Evolutionary conservation across 2,329 filamentous ascomycete genomes (phyloP).

Genomic region (Colletotrichum liriopes): DNA sequence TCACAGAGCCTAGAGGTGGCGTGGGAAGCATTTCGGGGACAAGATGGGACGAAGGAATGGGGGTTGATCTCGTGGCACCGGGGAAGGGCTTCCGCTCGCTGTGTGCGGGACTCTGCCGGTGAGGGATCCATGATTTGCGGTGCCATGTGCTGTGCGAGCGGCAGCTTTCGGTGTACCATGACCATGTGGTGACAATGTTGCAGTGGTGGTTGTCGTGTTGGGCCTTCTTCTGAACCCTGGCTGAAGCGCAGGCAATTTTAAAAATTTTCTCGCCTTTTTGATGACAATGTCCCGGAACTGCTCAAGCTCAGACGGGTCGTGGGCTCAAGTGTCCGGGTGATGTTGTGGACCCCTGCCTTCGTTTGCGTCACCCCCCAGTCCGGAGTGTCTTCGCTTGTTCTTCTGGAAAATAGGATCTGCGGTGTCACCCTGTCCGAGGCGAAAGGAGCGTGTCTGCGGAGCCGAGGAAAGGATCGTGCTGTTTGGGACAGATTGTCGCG

Average conservation of each 20-base stretch:
- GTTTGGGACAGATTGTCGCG: conserved; percentile 40
- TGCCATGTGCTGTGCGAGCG: conserved; percentile 1
- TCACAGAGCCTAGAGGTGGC: conserved; percentile 19
- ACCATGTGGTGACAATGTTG: conserved; percentile 5
- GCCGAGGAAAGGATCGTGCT: conserved; percentile 24
- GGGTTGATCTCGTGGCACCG: conserved; percentile 40
- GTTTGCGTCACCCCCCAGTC: conserved; percentile 41
- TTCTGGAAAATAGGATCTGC: conserved; percentile 44
- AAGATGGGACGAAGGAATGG: conserved; percentile 39
- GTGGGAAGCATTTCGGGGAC: conserved; percentile 24
- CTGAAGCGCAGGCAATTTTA: conserved; percentile 29
- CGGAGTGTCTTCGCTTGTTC: conserved; percentile 38
- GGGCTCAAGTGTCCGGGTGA: conserved; percentile 1
- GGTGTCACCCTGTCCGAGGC: conserved; percentile 38
- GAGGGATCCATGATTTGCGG: conserved; percentile 2
- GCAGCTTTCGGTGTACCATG: background rate
- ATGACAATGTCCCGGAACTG: conserved; percentile 38
- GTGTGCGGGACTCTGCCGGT: conserved; percentile 7
- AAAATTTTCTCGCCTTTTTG: conserved; percentile 38
- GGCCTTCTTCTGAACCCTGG: conserved; percentile 6
- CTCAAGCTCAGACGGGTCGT: conserved; percentile 22
- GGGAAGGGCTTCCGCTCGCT: conserved; percentile 40
- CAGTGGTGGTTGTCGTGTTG: conserved; percentile 13
- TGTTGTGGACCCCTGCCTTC: conserved; percentile 18
- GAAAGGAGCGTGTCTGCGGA: conserved; percentile 31